Conservation (phyloP, 495 filamentous ascomycete genomes). For the Pseudoneurospora amorphoporcata region DNA sequence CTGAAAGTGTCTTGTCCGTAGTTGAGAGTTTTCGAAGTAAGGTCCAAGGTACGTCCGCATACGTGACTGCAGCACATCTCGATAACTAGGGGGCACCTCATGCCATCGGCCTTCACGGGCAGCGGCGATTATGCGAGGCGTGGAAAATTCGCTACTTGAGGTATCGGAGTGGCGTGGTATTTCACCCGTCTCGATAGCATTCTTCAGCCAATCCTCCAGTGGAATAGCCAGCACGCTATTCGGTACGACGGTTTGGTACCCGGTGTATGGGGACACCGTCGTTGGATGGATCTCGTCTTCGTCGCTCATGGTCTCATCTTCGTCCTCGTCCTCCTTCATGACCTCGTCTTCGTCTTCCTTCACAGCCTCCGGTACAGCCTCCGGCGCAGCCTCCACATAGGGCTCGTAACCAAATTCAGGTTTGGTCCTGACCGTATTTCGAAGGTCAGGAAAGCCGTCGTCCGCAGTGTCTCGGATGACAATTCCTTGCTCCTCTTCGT, state of each 20-base stretch:
- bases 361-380: neutral
- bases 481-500: slow-evolving; percentile 66
- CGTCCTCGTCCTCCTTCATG: slow-evolving; percentile 33
- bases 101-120: slow-evolving; percentile 42
- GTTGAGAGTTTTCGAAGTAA: neutral
- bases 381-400: neutral
- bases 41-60: neutral
- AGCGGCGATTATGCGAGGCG: slow-evolving; percentile 31
- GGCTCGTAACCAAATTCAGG: slow-evolving; percentile 7
- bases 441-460: slow-evolving; percentile 47
- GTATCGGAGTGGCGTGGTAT: slow-evolving; percentile 30
- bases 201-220: slow-evolving; percentile 82
- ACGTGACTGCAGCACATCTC: neutral
- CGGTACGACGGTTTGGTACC: neutral
- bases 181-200: slow-evolving; percentile 54
- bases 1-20: neutral
- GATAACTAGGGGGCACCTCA: slow-evolving; percentile 28
- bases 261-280: neutral
- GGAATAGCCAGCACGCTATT: neutral
- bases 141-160: slow-evolving; percentile 26
- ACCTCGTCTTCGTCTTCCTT: slow-evolving; percentile 6
- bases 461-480: slow-evolving; percentile 70
- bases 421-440: slow-evolving; percentile 30
- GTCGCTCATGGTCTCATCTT: slow-evolving; percentile 45
- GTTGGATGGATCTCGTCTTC: slow-evolving; percentile 45